Conservation (phyloP, 1,139 yeast species). For the Schwanniomyces etchellsii region DNA sequence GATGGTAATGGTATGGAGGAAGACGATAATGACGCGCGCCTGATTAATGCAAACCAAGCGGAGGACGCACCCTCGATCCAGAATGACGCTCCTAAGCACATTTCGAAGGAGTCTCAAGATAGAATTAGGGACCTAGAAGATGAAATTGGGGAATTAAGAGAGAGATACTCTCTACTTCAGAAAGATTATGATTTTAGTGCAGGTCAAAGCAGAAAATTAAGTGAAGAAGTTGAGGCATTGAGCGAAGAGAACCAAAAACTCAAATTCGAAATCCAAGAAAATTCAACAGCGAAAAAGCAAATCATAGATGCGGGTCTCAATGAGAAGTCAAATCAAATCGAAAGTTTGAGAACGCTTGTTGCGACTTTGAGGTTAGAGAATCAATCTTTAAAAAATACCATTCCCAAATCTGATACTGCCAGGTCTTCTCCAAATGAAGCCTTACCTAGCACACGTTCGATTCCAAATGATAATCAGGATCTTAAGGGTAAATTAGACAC, state of each 20-base stretch:
- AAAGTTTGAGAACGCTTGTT: conserved; percentile 20
- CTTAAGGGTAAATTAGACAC: conserved; percentile 15
- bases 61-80: background rate
- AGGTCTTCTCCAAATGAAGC: background rate
- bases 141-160: conserved; percentile 14
- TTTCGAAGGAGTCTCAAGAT: conserved; percentile 1
- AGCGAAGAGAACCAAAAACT: conserved; percentile 9
- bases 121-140: conserved; percentile 6
- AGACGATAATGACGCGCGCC: conserved; percentile 5
- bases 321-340: background rate
- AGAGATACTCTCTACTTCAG: conserved; percentile 16
- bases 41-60: background rate
- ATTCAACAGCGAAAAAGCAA: conserved; percentile 5
- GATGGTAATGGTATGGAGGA: conserved; percentile 8
- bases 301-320: conserved; percentile 5
- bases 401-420: conserved; percentile 9
- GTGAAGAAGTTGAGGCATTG: conserved; percentile 18
- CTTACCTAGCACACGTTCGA: background rate
- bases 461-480: conserved; percentile 4
- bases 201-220: conserved; percentile 18
- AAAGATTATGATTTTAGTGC: conserved; percentile 18
- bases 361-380: conserved; percentile 38
- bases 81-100: background rate
- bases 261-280: conserved; percentile 5
- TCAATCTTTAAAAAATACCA: conserved; percentile 29